phyloP scores from a whole-genome alignment of 2,329 filamentous ascomycete species.

The Emericellopsis cladophorae region DNA sequence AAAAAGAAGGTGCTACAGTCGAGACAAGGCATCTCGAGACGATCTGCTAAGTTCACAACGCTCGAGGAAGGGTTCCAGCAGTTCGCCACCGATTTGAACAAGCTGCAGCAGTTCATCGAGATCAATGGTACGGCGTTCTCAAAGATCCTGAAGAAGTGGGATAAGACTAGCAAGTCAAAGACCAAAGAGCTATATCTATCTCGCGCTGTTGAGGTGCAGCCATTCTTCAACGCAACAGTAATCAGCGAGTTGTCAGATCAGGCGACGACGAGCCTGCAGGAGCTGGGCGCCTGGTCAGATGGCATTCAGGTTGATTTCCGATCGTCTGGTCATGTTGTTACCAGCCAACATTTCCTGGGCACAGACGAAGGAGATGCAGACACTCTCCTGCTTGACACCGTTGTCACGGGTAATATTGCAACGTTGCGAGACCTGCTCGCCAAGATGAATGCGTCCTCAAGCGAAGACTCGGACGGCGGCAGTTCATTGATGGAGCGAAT shows the following conservation, averaged over 20 bases:
- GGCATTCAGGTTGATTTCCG: conserved; percentile 86
- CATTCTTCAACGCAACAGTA: conserved; percentile 94
- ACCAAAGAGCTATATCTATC: conserved; percentile 97
- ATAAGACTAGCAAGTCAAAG: conserved; percentile 98
- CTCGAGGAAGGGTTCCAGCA: conserved; percentile 95
- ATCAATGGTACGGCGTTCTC: conserved; percentile 97
- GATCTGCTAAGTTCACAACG: conserved; percentile 87
- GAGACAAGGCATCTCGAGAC: conserved; percentile 66
- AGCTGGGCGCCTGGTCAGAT: conserved; percentile 93
- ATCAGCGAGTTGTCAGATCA: conserved; percentile 95
- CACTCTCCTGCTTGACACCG: conserved; percentile 75
- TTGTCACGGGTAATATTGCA: conserved; percentile 67
- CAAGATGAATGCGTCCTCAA: conserved; percentile 45
- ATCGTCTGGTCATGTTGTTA: conserved; percentile 48
- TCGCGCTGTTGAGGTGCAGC: conserved; percentile 90
- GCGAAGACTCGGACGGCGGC: conserved; percentile 43
- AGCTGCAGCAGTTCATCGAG: conserved; percentile 96
- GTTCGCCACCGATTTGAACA: conserved; percentile 93
- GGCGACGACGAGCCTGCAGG: conserved; percentile 89
- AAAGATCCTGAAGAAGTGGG: conserved; percentile 99
- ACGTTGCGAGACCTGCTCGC: conserved; percentile 70
- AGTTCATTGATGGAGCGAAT: conserved; percentile 57
- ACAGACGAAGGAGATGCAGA: conserved; percentile 87
- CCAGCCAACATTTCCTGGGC: conserved; percentile 51
- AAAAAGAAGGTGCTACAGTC: conserved; percentile 89